Base-by-base conservation (phyloP, 1,284 basidiomycete species). In the Ceratobasidium theobromae region DNA sequence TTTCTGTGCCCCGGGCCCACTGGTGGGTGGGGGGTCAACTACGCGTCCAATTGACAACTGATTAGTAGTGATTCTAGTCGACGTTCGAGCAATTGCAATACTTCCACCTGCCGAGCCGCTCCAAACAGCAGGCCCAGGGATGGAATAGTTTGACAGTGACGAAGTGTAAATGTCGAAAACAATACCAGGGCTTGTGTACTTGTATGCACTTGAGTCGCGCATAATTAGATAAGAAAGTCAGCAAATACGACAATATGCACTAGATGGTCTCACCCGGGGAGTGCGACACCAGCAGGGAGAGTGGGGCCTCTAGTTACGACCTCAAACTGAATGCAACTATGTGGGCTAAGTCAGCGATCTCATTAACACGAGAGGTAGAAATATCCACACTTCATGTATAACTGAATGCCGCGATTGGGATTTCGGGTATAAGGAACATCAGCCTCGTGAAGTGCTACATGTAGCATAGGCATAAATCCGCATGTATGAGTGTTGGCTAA, bases 41-140 rank as follows among this genome's bases (percentile, higher is more conserved):
- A n/a, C n/a, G n/a, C n/a, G n/a, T n/a, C n/a, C n/a, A n/a, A n/a
- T n/a, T n/a, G n/a, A n/a, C n/a, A n/a, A n/a, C n/a, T n/a, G n/a
- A n/a, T n/a, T n/a, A n/a, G n/a, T n/a, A n/a, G 43, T 45, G 6
- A 8, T n/a, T 6, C 9, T 5, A 14, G 5, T n/a, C 8, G 9
- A 8, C 9, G 43, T 45, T 9, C 43, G 9, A 45, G 18, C 43
- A 5, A 5, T 6, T 35, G 9, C 8, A 23, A 55, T 55, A 32
- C 32, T 43, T 6, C 53, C 53, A 5, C 53, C 53, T 14, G 53
- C 53, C 6, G 53, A 28, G 23, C 53, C 53, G 16, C 23, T 25
- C 53, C 53, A 55, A 16, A 55, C 53, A 11, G 53, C 53, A 5
- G 43, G 38, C 53, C 53, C 53, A 55, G 53, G 53, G 23, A 35